Percentiles rank a stretch among this genome's conserved stretches.
Evolutionary conservation across 768 basidiomycete genomes (phyloP).

Genomic region (Phylloporus rhodoxanthus): DNA sequence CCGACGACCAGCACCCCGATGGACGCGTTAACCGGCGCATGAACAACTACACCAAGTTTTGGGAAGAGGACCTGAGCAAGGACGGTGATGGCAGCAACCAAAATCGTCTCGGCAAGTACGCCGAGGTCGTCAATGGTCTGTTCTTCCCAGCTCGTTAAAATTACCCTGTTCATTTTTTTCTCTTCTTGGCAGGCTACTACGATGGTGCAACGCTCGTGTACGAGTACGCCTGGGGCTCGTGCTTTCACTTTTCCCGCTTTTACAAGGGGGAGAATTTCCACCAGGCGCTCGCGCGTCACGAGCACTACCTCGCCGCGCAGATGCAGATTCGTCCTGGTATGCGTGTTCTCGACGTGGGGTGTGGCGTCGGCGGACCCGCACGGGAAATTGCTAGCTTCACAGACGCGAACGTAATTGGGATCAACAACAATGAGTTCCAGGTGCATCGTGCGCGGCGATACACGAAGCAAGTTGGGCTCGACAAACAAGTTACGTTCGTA

Average conservation of each 20-base stretch:
- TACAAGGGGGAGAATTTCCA: slow-evolving; percentile 82
- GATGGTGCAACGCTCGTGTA: slow-evolving; percentile 95
- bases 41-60: slow-evolving; percentile 84
- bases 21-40: slow-evolving; percentile 65
- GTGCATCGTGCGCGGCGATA: slow-evolving; percentile 80
- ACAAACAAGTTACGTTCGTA: slow-evolving; percentile 72
- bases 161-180: background rate
- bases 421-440: slow-evolving; percentile 98
- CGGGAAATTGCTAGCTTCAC: slow-evolving; percentile 90
- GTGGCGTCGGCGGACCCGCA: slow-evolving; percentile 96
- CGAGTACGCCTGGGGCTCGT: slow-evolving; percentile 88
- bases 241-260: slow-evolving; percentile 97
- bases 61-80: slow-evolving; percentile 74
- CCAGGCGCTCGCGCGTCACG: slow-evolving; percentile 78
- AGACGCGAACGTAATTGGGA: slow-evolving; percentile 75
- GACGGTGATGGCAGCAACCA: slow-evolving; percentile 64
- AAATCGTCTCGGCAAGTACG: slow-evolving; percentile 75
- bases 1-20: slow-evolving; percentile 37
- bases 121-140: slow-evolving; percentile 89
- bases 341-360: slow-evolving; percentile 96
- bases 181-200: slow-evolving; percentile 71
- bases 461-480: slow-evolving; percentile 69
- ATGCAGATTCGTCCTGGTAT: slow-evolving; percentile 84
- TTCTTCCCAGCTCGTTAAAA: background rate
- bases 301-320: slow-evolving; percentile 91